Evolutionary conservation across 495 filamentous ascomycete species (phyloP), one percentile per base, ranked within the genome.

Genomic region (Opeltia flavorubescens): DNA sequence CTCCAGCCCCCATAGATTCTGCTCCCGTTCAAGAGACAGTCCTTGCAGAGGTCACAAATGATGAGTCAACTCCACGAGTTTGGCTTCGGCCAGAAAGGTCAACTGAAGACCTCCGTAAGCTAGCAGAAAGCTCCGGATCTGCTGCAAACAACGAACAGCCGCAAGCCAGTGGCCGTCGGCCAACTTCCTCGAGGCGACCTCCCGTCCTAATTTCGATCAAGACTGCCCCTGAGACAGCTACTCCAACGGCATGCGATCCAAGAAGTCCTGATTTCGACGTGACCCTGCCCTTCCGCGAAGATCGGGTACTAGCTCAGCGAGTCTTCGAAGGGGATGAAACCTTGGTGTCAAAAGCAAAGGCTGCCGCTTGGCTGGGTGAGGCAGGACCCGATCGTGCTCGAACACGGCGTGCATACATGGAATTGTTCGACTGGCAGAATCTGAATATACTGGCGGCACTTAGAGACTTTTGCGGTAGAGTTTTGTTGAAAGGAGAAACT

Each of bases 401-500:
- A 40, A 75, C 81, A 2, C 66, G 91, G 44, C 76, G 73, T 47
- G 93, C 93, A 3, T 99, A 94, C 59, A 91, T 96, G 81, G 77
- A 84, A 48, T 64, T 95, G 9, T 96, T 89, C 56, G 82, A 95
- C 56, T 95, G 85, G 70, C 70, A 76, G 21, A 81, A 83, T 54
- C 62, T 82, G 55, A 93, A 87, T 61, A 84, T 96, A 41, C 72
- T 96, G 33, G 65, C 73, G 15, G 78, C 86, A 9, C 67, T 96
- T 44, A 80, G 91, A 34, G 72, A 76, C 40, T 71, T 99, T 29
- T 99, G 93, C 59, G 68, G 72, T 35, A 80, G 83, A 21, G 66
- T 96, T n/a, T 71, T 91, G 17, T 66, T 99, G 35, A 83, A 83
- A 57, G 91, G 84, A 21, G 91, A 99, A 66, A 93, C 88, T 18